Base-by-base conservation (phyloP, 2,329 filamentous ascomycete species). In the Phaeosphaeria sp. region DNA sequence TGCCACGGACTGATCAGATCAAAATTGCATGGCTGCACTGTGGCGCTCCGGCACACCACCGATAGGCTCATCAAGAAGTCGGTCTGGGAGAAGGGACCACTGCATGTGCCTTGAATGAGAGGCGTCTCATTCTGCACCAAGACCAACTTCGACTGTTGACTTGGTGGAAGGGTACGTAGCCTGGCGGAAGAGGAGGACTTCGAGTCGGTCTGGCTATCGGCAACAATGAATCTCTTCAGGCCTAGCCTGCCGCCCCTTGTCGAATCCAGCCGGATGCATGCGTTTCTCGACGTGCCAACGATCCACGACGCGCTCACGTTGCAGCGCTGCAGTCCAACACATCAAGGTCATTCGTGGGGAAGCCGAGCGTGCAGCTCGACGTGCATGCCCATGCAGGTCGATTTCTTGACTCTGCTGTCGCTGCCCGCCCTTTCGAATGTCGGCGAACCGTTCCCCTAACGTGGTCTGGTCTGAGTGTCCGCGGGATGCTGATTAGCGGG, bases 161-260 rank as follows among this genome's bases (percentile, higher is more conserved):
- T 18, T 46, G 43, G 43, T 17, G 44, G 51, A 24, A 21, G 53
- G n/a, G 47, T 25, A 24, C 20, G 21, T 46, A 39, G 27, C 24
- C 27, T 49, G 39, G 49, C 50, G 48, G 27, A 25, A 40, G 36
- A 49, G 46, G 33, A 55, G 53, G 57, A 56, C 57, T 40, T 69
- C 62, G 64, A 73, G 71, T 74, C 71, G 71, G 72, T 75, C 71
- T 73, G 66, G 66, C 65, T 67, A 55, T 55, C 64, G 59, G 58
- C 61, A 24, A 58, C 57, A 53, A 53, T 59, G 21, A 33, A 51
- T 63, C 48, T 27, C 6, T 60, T 57, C 6, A 21, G 61, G 69
- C 48, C 18, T 73, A 72, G 67, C 44, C 45, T 18, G 48, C 61
- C 53, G 64, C 67, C 61, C 59, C 59, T 44, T 60, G 56, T 30